These are phyloP conservation scores for Sclerotinia minor DNA, from an alignment of 2,329 filamentous ascomycete genomes.

Conservation along the genomic window DNA sequence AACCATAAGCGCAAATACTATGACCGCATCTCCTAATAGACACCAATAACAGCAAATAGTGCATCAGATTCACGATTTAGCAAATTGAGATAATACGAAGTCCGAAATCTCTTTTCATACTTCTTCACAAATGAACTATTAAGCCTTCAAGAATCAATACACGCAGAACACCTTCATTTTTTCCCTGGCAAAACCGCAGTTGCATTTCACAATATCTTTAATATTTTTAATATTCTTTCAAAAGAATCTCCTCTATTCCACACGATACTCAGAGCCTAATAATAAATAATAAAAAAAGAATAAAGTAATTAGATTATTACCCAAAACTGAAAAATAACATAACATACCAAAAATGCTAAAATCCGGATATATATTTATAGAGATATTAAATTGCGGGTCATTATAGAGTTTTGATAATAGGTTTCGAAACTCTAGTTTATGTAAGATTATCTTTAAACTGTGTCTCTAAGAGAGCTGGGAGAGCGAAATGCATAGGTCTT, in stretches of 20 bases:
- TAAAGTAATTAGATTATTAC: no score
- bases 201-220: conserved; percentile 34
- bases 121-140: conserved; percentile 23
- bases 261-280: conserved; percentile 47
- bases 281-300: conserved; percentile 32
- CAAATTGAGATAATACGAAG: background rate
- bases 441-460: no score
- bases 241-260: conserved; percentile 48
- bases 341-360: no score
- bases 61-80: background rate
- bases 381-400: no score
- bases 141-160: conserved; percentile 30
- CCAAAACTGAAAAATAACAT: no score
- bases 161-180: conserved; percentile 35
- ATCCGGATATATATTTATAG: no score
- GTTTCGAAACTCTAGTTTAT: conserved; percentile 41
- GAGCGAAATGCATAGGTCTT: no score
- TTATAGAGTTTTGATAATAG: conserved; percentile 50
- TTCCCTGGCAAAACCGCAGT: conserved; percentile 34
- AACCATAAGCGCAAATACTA: conserved; percentile 49
- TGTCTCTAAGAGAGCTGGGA: no score
- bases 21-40: background rate
- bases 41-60: background rate
- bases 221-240: conserved; percentile 28
- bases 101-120: background rate